Evolutionary conservation across 2,329 filamentous ascomycete species (phyloP).

Genomic region (Trichoderma endophyticum): DNA sequence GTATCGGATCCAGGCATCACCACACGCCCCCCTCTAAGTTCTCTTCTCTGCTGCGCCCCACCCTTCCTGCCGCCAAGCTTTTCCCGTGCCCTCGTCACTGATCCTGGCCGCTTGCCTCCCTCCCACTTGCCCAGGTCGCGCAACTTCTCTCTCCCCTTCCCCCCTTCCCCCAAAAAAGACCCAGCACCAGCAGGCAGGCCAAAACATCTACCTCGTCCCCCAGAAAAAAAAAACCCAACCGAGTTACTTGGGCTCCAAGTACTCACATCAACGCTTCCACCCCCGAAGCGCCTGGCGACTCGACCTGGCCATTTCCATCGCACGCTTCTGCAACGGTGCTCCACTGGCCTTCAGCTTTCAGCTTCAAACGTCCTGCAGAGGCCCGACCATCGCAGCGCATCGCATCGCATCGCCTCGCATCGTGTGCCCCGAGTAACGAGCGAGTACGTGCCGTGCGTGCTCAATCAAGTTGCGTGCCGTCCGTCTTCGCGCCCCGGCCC

Average conservation of each 20-base stretch:
- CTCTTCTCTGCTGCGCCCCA: background rate
- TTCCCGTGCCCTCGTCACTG: conserved; percentile 7
- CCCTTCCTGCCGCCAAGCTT: conserved; percentile 6
- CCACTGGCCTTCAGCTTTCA: conserved; percentile 15
- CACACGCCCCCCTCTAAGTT: background rate
- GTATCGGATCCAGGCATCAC: background rate
- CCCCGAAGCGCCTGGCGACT: conserved; percentile 18
- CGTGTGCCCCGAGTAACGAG: background rate
- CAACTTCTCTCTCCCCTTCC: conserved; percentile 30
- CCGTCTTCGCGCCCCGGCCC: background rate
- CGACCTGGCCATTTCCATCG: conserved; percentile 17
- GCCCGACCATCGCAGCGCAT: background rate
- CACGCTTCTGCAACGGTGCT: conserved; percentile 14
- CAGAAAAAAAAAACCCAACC: conserved; percentile 15
- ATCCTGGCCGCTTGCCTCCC: background rate
- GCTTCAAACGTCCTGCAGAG: background rate
- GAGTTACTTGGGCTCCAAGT: conserved; percentile 43
- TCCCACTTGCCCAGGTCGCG: background rate
- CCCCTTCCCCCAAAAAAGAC: conserved; percentile 7
- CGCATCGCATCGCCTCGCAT: background rate
- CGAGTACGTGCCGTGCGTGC: background rate
- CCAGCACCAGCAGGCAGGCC: conserved; percentile 19
- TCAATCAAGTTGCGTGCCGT: background rate
- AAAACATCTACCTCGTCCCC: conserved; percentile 35
- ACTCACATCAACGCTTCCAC: conserved; percentile 29